A percentile compares a stretch with the other conserved stretches of the same genome.
Conservation (phyloP, 1,139 yeast genomes). For the Diutina rugosa region DNA sequence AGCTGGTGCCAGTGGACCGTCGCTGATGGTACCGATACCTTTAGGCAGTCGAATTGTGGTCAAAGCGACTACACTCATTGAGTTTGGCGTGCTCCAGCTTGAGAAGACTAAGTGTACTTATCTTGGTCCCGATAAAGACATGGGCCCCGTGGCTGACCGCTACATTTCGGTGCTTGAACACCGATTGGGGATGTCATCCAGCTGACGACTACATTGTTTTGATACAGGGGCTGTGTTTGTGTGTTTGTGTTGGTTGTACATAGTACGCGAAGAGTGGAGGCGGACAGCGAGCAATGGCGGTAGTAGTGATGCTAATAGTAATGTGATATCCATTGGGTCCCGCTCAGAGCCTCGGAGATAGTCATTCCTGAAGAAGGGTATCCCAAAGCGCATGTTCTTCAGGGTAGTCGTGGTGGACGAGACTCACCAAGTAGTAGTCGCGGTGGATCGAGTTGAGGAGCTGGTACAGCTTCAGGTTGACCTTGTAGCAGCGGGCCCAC, state of each 20-base stretch:
- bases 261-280: neutral
- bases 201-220: neutral
- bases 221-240: neutral
- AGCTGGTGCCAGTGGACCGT: constrained; percentile 10
- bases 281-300: neutral
- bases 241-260: neutral
- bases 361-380: constrained; percentile 22
- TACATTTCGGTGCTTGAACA: constrained; percentile 18
- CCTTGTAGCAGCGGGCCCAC: constrained; percentile 77
- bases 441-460: constrained; percentile 50
- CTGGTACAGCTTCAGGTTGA: constrained; percentile 37
- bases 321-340: neutral
- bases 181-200: constrained; percentile 7
- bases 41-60: constrained; percentile 26
- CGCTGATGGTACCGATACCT: constrained; percentile 19
- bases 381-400: constrained; percentile 75
- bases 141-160: constrained; percentile 19
- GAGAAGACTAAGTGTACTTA: constrained; percentile 19
- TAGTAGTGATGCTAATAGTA: neutral
- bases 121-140: constrained; percentile 15
- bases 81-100: constrained; percentile 23
- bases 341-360: constrained; percentile 1
- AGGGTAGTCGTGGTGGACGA: constrained; percentile 75
- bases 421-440: constrained; percentile 63
- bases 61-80: constrained; percentile 18